Percentiles rank a stretch among this genome's conserved stretches.
phyloP scores from a whole-genome alignment of 176 grass and related monocot species.

The Paspalum vaginatum region DNA sequence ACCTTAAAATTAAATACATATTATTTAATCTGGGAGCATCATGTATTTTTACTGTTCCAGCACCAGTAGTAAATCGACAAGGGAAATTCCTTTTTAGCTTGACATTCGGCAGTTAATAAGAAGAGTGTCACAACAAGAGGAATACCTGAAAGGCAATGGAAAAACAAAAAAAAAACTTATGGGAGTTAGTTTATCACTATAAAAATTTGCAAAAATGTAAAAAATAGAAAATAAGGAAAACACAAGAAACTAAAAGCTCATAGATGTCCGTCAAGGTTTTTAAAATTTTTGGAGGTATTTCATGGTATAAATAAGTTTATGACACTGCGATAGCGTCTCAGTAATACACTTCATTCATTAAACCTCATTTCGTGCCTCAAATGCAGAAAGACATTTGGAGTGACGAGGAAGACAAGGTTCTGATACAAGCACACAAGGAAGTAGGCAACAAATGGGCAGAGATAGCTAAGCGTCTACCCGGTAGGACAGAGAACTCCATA shows the following conservation, averaged over 20 bases:
- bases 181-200: not conserved
- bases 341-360: not conserved
- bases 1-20: not conserved
- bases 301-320: not conserved
- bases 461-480: slow-evolving; percentile 83
- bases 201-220: not conserved
- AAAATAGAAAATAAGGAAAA: not conserved
- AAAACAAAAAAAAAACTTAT: not conserved
- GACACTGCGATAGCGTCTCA: not conserved
- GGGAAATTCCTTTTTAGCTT: not conserved
- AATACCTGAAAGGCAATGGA: not conserved
- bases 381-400: slow-evolving; percentile 94
- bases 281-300: not conserved
- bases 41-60: not conserved
- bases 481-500: slow-evolving; percentile 92
- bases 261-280: not conserved
- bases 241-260: not conserved
- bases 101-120: not conserved
- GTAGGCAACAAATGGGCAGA: slow-evolving; percentile 95
- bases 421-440: slow-evolving; percentile 82
- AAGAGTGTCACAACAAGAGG: not conserved
- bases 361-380: not conserved
- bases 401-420: slow-evolving; percentile 85
- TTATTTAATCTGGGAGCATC: not conserved
- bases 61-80: not conserved